Evolutionary conservation across 192 early-diverging fungal genomes (phyloP), one percentile per base, ranked within the genome.

Genomic region (Umbelopsis ramanniana): DNA sequence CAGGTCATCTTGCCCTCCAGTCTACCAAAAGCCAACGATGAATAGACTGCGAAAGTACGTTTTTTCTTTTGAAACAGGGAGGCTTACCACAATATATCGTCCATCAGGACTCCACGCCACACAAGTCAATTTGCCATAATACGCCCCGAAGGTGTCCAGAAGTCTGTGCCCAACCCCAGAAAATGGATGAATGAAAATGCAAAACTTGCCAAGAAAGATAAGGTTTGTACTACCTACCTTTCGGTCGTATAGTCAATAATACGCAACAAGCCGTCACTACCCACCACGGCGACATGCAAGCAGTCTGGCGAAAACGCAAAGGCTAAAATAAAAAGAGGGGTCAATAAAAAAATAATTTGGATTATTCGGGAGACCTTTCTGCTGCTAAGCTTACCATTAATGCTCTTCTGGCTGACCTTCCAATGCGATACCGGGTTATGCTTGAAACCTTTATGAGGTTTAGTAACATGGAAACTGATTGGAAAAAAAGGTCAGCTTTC

Each of bases 1-100:
- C 14, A 97, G 72, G 74, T 99, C 95, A 80, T 99, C 96, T 72
- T 99, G 94, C 11, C 95, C 95, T 24, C 97, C 95, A 3, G 92
- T 89, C 76, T 86, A 69, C 24, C 11, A 57, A 43, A 57, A 88
- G 14, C 54, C 46, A 69, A 46, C 66, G 6, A 43, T 7, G 40
- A 43, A 43, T 11, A 7, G 6, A 43, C 40, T 43, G 40, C 40
- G 29, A 29, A 29, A 29, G 29, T 29, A 29, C 29, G 29, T 29
- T 29, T 3, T 29, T 12, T 43, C 6, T 12, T 7, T 43, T 2
- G 40, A 43, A 43, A 43, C 6, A 11, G 1, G 6, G 2, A 23
- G 0, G 5, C 52, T 57, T 83, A 86, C 85, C 71, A 92, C 76
- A 22, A 94, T 78, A 63, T 91, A 96, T 74, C 88, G 88, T 43